phyloP scores from a whole-genome alignment of 768 basidiomycete genomes.

The Amanita rimosa region DNA sequence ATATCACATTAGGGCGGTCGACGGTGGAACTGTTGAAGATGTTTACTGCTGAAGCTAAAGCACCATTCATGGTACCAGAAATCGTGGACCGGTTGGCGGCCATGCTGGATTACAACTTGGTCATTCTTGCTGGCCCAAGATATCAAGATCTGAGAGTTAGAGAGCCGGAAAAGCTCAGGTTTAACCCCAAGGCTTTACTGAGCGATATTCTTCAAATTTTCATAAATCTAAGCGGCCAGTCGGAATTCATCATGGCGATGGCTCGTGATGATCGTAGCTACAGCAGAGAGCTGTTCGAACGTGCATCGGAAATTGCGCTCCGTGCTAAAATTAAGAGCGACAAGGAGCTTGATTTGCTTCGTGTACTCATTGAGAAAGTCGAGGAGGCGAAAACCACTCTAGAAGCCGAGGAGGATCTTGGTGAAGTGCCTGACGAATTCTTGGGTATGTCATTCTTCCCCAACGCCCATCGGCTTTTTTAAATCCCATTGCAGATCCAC shows the following conservation, averaged over 20 bases:
- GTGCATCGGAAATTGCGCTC: conserved; percentile 57
- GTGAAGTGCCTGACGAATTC: conserved; percentile 93
- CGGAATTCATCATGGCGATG: conserved; percentile 74
- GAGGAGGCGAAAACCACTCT: conserved; percentile 74
- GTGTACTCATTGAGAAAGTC: conserved; percentile 66
- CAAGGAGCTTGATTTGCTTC: conserved; percentile 60
- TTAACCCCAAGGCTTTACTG: conserved; percentile 74
- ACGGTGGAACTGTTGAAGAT: conserved; percentile 87
- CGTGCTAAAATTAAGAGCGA: conserved; percentile 60
- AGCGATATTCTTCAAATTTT: conserved; percentile 86
- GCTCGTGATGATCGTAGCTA: conserved; percentile 95
- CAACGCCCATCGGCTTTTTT: not conserved
- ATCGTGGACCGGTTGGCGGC: conserved; percentile 93
- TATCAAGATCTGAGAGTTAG: conserved; percentile 80
- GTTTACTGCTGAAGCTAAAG: conserved; percentile 86
- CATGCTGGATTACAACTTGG: conserved; percentile 92
- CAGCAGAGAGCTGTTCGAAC: conserved; percentile 69
- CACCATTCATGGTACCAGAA: conserved; percentile 92
- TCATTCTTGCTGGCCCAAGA: conserved; percentile 79
- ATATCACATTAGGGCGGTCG: conserved; percentile 77
- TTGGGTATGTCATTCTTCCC: conserved; percentile 43
- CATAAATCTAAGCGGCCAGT: conserved; percentile 73
- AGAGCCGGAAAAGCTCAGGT: conserved; percentile 81
- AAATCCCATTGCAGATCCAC: conserved; percentile 46
- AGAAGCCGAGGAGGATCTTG: conserved; percentile 84